phyloP scores from a whole-genome alignment of 2,329 filamentous ascomycete species.

The Trichoderma semiorbis region DNA sequence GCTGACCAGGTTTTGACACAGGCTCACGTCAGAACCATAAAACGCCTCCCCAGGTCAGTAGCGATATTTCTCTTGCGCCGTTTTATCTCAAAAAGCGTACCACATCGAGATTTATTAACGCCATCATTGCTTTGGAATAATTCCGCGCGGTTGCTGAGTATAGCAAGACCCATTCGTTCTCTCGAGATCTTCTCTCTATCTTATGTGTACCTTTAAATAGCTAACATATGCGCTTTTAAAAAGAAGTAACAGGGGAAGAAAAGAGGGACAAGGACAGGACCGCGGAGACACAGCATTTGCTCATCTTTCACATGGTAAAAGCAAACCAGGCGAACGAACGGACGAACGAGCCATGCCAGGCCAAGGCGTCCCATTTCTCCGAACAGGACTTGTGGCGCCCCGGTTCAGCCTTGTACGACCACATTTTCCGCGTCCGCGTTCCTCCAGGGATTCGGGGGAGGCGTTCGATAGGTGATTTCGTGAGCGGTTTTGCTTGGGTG shows the following conservation, averaged over 20 bases:
- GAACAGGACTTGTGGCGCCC: background rate
- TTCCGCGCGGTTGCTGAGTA: background rate
- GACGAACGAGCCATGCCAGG: background rate
- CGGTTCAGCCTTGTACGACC: conserved; percentile 4
- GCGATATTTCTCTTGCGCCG: background rate
- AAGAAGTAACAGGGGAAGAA: background rate
- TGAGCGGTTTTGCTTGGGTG: background rate
- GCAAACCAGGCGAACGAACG: background rate
- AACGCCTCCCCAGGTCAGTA: background rate
- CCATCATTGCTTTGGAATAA: background rate
- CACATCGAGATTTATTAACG: background rate
- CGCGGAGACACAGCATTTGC: background rate
- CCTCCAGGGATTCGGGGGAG: background rate
- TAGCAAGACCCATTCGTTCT: background rate
- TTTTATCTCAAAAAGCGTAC: background rate
- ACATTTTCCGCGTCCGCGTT: background rate
- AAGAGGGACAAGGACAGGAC: background rate
- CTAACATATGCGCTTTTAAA: background rate
- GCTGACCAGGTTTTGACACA: conserved; percentile 13
- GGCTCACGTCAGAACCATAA: conserved; percentile 18
- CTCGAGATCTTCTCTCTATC: background rate
- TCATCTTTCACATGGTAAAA: background rate
- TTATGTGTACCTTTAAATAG: background rate
- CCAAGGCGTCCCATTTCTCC: background rate
- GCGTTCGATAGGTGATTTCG: background rate